These are phyloP conservation scores for Neurospora intermedia DNA, from an alignment of 495 filamentous ascomycete species.

Conservation along the genomic window DNA sequence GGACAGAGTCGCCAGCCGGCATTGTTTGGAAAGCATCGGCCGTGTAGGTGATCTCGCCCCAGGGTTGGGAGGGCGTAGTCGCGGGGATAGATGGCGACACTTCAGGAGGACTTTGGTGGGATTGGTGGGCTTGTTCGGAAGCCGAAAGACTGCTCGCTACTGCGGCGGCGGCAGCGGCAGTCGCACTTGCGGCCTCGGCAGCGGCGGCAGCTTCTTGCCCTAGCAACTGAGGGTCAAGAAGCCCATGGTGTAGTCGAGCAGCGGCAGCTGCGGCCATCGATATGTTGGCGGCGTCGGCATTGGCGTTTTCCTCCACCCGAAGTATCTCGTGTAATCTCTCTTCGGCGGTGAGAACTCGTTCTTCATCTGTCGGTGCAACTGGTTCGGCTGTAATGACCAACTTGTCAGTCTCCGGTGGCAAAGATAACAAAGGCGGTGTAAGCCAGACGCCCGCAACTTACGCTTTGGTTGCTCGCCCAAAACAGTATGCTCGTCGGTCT, in stretches of 20 bases:
- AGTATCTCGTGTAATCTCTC: slow-evolving; percentile 28
- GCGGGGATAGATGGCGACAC: slow-evolving; percentile 4
- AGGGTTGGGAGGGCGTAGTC: slow-evolving; percentile 22
- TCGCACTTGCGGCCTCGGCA: slow-evolving; percentile 16
- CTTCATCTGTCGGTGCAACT: slow-evolving; percentile 2
- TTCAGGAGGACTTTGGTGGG: slow-evolving; percentile 3
- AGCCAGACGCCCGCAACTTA: not conserved
- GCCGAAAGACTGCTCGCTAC: slow-evolving; percentile 7
- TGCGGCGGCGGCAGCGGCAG: slow-evolving; percentile 6
- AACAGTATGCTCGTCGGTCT: slow-evolving; percentile 24
- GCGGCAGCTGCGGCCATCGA: slow-evolving; percentile 39
- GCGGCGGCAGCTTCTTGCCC: slow-evolving; percentile 24
- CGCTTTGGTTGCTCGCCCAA: not conserved
- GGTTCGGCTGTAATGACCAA: slow-evolving; percentile 1
- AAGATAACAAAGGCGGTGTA: not conserved
- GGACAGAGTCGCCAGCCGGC: slow-evolving; percentile 4
- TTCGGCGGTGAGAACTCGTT: slow-evolving; percentile 22
- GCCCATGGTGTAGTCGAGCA: slow-evolving; percentile 33
- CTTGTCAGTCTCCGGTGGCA: not conserved
- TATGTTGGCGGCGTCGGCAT: slow-evolving; percentile 25
- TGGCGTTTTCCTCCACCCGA: slow-evolving; percentile 12
- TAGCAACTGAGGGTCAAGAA: slow-evolving; percentile 40
- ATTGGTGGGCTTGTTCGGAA: slow-evolving; percentile 5
- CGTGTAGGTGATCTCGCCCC: slow-evolving; percentile 35
- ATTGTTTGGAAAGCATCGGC: slow-evolving; percentile 21